Percentiles rank a stretch among this genome's conserved stretches.
phyloP scores from a whole-genome alignment of 2,329 filamentous ascomycete genomes.

The Drechslerella stenobrocha region DNA sequence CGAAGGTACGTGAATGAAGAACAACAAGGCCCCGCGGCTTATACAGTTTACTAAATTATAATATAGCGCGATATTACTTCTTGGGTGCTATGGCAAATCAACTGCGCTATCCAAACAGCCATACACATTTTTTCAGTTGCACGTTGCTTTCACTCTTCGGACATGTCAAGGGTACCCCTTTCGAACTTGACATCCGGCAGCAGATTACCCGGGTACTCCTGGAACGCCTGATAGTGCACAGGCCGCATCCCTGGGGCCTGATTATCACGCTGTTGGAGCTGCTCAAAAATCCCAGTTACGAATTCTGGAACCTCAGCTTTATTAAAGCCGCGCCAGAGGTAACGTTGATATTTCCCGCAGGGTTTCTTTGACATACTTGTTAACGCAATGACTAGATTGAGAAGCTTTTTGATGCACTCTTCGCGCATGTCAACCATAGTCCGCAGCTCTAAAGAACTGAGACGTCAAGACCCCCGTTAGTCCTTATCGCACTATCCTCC shows the following conservation, averaged over 20 bases:
- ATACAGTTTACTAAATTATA: constrained; percentile 14
- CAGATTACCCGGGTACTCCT: constrained; percentile 86
- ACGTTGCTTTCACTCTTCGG: constrained; percentile 82
- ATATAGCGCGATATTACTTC: constrained; percentile 73
- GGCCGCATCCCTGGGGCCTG: constrained; percentile 94
- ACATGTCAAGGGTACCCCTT: constrained; percentile 70
- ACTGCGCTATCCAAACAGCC: constrained; percentile 81
- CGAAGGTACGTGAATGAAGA: constrained; percentile 58
- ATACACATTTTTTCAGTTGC: constrained; percentile 92
- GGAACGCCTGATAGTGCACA: constrained; percentile 83
- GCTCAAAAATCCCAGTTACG: constrained; percentile 84
- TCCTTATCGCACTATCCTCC: constrained; percentile 2
- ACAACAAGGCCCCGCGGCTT: background rate
- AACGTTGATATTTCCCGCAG: constrained; percentile 52
- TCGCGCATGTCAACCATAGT: constrained; percentile 57
- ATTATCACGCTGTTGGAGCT: constrained; percentile 86
- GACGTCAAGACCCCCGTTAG: background rate
- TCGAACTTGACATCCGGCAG: constrained; percentile 81
- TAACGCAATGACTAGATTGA: constrained; percentile 55
- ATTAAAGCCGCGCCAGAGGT: constrained; percentile 89
- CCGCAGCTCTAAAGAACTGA: constrained; percentile 22
- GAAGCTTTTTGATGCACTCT: constrained; percentile 58
- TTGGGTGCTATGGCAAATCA: constrained; percentile 86
- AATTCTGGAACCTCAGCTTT: constrained; percentile 90
- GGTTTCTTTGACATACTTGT: background rate